Base-by-base conservation (phyloP, 371 early-diverging fungal species). In the Zopfochytrium polystomum region DNA sequence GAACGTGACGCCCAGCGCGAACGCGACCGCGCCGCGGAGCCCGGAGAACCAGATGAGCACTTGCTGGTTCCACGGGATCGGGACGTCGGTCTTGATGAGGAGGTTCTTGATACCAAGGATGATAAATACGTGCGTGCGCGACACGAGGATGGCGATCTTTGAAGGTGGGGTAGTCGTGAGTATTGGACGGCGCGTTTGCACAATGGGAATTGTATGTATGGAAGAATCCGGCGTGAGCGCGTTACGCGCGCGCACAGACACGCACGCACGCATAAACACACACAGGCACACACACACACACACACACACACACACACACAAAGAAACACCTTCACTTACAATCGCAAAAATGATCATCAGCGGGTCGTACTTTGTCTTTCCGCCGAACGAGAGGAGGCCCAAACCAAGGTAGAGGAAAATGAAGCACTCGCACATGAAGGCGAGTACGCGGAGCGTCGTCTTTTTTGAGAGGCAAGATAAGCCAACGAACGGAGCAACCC, bases 1-100 rank as follows among this genome's bases (percentile, higher is more conserved):
- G 70, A 79, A 77, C 15, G 73, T 75, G n/a, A 80, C 80, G n/a
- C 72, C 76, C n/a, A 80, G 67, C 1, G 80, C 80, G 55, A 80
- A 80, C 0, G 80, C 80, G n/a, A 80, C 80, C 29, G 80, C 80
- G 18, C 80, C 80, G 33, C 80, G 75, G 4, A 80, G 65, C 5
- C 77, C 80, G 46, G 76, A 74, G 60, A 75, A 80, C 80, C 80
- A 80, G 55, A 80, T 75, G 33, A 80, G 67, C 7, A 68, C 54
- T 63, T 75, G 75, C 27, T 80, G 80, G 55, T 75, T 75, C 51
- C 69, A 65, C 0, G 80, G 80, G 32, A 80, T 65, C 0, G 58
- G 56, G 35, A 46, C 50, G 25, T 55, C 60, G 23, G 50, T 43
- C 2, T 43, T 35, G 62, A 64, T 53, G 43, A 73, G 35, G 20